Evolutionary conservation across 805 yeast genomes (phyloP).

Genomic region (Hanseniaspora vineae): DNA sequence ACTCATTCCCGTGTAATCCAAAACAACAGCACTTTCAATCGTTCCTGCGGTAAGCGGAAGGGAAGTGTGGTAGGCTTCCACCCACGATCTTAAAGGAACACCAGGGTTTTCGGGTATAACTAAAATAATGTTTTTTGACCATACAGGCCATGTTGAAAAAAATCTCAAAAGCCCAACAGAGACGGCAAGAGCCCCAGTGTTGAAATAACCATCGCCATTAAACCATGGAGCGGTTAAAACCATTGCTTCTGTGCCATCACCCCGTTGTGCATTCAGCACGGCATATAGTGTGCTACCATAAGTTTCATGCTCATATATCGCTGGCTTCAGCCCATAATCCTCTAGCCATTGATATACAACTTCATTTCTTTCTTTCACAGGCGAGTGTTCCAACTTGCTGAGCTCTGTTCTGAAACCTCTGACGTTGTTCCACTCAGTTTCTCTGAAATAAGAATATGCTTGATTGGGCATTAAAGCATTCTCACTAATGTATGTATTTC

Average conservation of each 20-base stretch:
- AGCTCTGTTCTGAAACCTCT: slow-evolving; percentile 60
- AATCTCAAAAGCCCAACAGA: slow-evolving; percentile 64
- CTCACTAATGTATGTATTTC: slow-evolving; percentile 81
- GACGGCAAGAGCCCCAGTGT: slow-evolving; percentile 71
- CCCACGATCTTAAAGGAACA: slow-evolving; percentile 71
- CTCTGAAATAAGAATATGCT: slow-evolving; percentile 82
- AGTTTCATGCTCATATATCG: slow-evolving; percentile 29
- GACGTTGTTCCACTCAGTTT: slow-evolving; percentile 84
- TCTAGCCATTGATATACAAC: slow-evolving; percentile 45
- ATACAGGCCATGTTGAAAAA: slow-evolving; percentile 74
- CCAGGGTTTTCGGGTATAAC: slow-evolving; percentile 69
- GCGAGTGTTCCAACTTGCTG: slow-evolving; percentile 20
- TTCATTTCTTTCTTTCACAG: slow-evolving; percentile 27
- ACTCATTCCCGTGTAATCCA: slow-evolving; percentile 56
- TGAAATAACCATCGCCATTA: slow-evolving; percentile 49
- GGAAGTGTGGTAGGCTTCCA: slow-evolving; percentile 78
- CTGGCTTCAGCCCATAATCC: slow-evolving; percentile 61
- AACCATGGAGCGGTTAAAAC: slow-evolving; percentile 83
- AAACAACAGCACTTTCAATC: slow-evolving; percentile 76
- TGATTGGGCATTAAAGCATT: slow-evolving; percentile 97
- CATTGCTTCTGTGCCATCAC: slow-evolving; percentile 93
- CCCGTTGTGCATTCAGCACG: slow-evolving; percentile 81
- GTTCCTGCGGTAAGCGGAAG: slow-evolving; percentile 86
- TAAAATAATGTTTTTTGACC: slow-evolving; percentile 89
- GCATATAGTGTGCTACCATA: slow-evolving; percentile 53